Evolutionary conservation across 805 yeast species (phyloP).

Genomic region (Hermanozyma aechmeae): DNA sequence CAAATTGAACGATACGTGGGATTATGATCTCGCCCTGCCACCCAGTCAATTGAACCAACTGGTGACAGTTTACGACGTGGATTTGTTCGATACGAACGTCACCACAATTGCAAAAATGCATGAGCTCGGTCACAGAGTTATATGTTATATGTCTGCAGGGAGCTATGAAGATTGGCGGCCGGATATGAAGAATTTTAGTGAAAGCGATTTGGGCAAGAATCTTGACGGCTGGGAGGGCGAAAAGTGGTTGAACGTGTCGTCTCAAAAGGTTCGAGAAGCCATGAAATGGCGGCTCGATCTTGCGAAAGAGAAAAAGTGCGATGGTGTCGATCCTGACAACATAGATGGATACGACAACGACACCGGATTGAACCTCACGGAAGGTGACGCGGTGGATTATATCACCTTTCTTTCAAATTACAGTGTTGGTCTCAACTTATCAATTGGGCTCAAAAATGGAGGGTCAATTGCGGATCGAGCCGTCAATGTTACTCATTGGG

Average conservation of each 20-base stretch:
- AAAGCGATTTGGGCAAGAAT: slow-evolving; percentile 12
- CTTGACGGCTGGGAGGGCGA: slow-evolving; percentile 21
- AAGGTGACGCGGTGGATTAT: slow-evolving; percentile 12
- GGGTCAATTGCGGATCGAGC: slow-evolving; percentile 12
- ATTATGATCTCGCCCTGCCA: slow-evolving; percentile 8
- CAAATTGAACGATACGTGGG: too few species aligned
- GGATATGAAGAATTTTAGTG: slow-evolving; percentile 11
- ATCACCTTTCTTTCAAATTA: slow-evolving; percentile 15
- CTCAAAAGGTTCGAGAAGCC: slow-evolving; percentile 10
- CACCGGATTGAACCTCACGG: slow-evolving; percentile 16
- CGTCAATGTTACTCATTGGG: slow-evolving; percentile 11
- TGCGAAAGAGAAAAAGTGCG: slow-evolving; percentile 14
- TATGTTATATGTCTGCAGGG: slow-evolving; percentile 23
- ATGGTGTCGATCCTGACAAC: slow-evolving; percentile 21
- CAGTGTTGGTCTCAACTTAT: too few species aligned
- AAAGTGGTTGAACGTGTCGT: slow-evolving; percentile 14
- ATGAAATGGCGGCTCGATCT: slow-evolving; percentile 12
- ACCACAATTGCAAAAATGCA: slow-evolving; percentile 10
- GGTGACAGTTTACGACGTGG: slow-evolving; percentile 14
- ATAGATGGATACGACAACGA: slow-evolving; percentile 18
- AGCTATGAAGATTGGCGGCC: slow-evolving; percentile 19
- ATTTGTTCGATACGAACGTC: slow-evolving; percentile 11
- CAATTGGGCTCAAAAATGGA: slow-evolving; percentile 17
- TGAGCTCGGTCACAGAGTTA: slow-evolving; percentile 10
- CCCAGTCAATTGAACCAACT: slow-evolving; percentile 3